Evolutionary conservation across 2,329 filamentous ascomycete species (phyloP).

Genomic region (Metarhizium anisopliae): DNA sequence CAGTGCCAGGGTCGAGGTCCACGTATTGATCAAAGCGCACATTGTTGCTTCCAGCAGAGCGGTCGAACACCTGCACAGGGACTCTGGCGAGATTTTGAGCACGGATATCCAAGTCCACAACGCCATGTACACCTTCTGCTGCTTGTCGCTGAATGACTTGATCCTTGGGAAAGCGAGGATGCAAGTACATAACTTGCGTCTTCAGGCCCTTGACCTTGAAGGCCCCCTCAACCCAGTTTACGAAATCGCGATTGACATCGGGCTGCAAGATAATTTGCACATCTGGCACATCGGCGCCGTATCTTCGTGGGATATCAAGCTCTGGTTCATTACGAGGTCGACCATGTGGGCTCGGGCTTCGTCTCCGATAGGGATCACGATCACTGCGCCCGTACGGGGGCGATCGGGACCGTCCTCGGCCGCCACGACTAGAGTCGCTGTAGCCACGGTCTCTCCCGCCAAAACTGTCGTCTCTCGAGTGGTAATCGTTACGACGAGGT

Average conservation of each 20-base stretch:
- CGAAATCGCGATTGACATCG: slow-evolving; percentile 69
- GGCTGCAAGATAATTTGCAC: slow-evolving; percentile 80
- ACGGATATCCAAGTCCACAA: slow-evolving; percentile 64
- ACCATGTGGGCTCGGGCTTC: slow-evolving; percentile 59
- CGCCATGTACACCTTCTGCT: slow-evolving; percentile 78
- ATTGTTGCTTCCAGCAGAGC: slow-evolving; percentile 62
- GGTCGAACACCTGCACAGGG: slow-evolving; percentile 76
- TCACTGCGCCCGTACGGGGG: slow-evolving; percentile 39
- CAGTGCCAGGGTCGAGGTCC: slow-evolving; percentile 68
- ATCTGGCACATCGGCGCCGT: slow-evolving; percentile 71
- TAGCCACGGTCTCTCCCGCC: slow-evolving; percentile 43
- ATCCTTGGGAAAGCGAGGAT: slow-evolving; percentile 65
- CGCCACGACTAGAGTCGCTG: slow-evolving; percentile 29
- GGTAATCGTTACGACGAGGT: slow-evolving; percentile 45
- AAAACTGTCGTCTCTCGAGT: slow-evolving; percentile 46
- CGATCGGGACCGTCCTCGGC: slow-evolving; percentile 60
- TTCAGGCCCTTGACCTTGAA: slow-evolving; percentile 65
- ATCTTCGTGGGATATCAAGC: slow-evolving; percentile 64
- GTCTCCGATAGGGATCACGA: slow-evolving; percentile 49
- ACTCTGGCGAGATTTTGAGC: slow-evolving; percentile 67
- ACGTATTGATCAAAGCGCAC: slow-evolving; percentile 83
- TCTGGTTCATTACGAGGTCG: slow-evolving; percentile 42
- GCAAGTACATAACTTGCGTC: slow-evolving; percentile 71
- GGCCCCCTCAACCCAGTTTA: slow-evolving; percentile 69
- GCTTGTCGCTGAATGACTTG: slow-evolving; percentile 79